These are phyloP conservation scores for Amanita molliuscula DNA, from an alignment of 768 basidiomycete species.

Conservation along the genomic window DNA sequence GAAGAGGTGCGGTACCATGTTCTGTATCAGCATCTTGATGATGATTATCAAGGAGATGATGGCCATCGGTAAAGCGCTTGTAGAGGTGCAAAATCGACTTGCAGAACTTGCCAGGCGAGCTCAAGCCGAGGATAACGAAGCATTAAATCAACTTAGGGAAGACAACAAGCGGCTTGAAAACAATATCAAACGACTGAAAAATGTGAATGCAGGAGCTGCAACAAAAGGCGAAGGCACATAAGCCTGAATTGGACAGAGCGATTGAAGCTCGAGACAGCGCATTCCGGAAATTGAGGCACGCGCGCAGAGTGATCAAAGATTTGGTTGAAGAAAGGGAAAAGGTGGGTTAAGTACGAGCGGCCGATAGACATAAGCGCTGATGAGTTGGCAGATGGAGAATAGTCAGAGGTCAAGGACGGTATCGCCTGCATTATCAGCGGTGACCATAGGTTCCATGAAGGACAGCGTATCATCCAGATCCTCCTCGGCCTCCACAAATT, in stretches of 20 bases:
- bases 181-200: slow-evolving; percentile 17
- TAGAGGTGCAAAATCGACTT: slow-evolving; percentile 11
- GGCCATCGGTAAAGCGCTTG: not conserved
- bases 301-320: slow-evolving; percentile 29
- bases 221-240: slow-evolving; percentile 13
- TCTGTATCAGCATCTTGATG: not conserved
- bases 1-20: slow-evolving; percentile 15
- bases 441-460: not conserved
- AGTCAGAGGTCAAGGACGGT: not conserved
- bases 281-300: slow-evolving; percentile 22
- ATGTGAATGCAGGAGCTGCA: slow-evolving; percentile 25
- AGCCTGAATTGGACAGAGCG: slow-evolving; percentile 21
- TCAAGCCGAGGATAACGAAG: slow-evolving; percentile 9
- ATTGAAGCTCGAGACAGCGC: slow-evolving; percentile 23
- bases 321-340: slow-evolving; percentile 32
- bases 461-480: not conserved
- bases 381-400: not conserved
- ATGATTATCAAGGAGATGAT: slow-evolving; percentile 1
- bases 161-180: slow-evolving; percentile 15
- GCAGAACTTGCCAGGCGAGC: slow-evolving; percentile 2
- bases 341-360: slow-evolving; percentile 6
- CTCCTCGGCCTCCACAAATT: not conserved
- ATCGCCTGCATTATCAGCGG: slow-evolving; percentile 9
- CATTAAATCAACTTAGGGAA: slow-evolving; percentile 21
- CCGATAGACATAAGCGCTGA: not conserved